Evolutionary conservation across 352 stramenopile species (phyloP).

Genomic region (Phytopythium kandeliae): DNA sequence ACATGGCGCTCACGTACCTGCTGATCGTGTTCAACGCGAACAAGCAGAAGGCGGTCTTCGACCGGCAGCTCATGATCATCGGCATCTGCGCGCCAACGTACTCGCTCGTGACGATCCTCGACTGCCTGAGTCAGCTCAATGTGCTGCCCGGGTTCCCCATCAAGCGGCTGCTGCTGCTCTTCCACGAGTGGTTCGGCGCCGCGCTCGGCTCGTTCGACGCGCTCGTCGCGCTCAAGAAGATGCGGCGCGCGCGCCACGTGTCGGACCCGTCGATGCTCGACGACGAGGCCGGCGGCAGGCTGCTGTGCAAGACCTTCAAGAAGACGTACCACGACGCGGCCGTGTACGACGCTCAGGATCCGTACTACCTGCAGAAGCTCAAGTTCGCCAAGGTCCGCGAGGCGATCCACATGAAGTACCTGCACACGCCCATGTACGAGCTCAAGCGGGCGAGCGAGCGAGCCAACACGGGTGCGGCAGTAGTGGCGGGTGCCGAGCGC

Average conservation of each 20-base stretch:
- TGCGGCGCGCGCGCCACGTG: constrained; percentile 34
- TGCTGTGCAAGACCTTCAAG: constrained; percentile 69
- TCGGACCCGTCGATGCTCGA: constrained; percentile 38
- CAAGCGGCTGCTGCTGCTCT: constrained; percentile 69
- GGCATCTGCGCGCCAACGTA: constrained; percentile 54
- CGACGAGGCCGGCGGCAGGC: constrained; percentile 38
- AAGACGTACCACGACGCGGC: constrained; percentile 41
- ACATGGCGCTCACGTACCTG: constrained; percentile 77
- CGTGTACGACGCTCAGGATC: constrained; percentile 51
- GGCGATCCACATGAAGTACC: constrained; percentile 67
- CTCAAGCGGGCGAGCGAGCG: constrained; percentile 48
- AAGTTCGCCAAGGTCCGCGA: constrained; percentile 62
- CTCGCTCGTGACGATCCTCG: constrained; percentile 59
- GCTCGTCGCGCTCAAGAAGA: constrained; percentile 46
- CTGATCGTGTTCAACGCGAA: constrained; percentile 72
- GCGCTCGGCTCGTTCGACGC: constrained; percentile 48
- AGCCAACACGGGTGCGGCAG: constrained; percentile 1
- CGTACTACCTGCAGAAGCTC: constrained; percentile 67
- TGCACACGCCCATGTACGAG: constrained; percentile 56
- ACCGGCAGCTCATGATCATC: constrained; percentile 61
- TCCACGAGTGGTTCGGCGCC: constrained; percentile 60
- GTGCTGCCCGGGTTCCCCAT: constrained; percentile 71
- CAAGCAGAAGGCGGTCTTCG: constrained; percentile 54
- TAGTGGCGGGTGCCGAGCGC: constrained; percentile 11
- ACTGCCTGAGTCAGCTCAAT: constrained; percentile 68